A percentile compares a stretch with the other conserved stretches of the same genome.
Evolutionary conservation across 768 basidiomycete genomes (phyloP).

Genomic region (Lentinula aciculospora): DNA sequence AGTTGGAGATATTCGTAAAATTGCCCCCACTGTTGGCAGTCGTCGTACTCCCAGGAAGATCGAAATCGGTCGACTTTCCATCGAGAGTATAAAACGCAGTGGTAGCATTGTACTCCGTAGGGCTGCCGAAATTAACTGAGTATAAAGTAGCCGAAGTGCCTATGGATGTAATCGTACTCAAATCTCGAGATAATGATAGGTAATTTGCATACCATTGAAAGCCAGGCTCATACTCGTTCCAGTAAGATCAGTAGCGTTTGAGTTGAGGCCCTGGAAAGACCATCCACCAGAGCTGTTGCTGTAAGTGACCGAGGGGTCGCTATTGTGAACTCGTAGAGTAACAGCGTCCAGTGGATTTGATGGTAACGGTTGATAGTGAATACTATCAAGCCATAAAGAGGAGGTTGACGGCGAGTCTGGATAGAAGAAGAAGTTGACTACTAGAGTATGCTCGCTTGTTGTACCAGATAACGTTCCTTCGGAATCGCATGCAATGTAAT

Average conservation of each 20-base stretch:
- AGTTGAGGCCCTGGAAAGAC: neutral
- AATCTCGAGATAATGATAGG: neutral
- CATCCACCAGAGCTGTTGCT: conserved; percentile 4
- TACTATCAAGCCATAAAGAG: conserved; percentile 3
- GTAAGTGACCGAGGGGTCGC: conserved; percentile 3
- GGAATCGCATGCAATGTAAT: conserved; percentile 6
- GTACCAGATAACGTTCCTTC: neutral
- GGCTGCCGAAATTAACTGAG: neutral
- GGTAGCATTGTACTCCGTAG: neutral
- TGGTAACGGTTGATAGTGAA: conserved; percentile 2
- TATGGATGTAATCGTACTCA: neutral
- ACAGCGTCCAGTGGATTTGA: conserved; percentile 1
- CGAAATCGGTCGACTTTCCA: conserved; percentile 1
- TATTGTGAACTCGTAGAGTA: conserved; percentile 1
- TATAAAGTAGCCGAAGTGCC: neutral
- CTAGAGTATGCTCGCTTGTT: neutral
- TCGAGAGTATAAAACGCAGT: neutral
- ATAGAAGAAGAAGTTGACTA: neutral
- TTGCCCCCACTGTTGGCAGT: neutral
- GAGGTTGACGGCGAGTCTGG: neutral
- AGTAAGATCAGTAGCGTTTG: neutral
- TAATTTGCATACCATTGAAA: neutral
- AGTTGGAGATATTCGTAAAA: neutral
- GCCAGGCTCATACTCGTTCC: neutral
- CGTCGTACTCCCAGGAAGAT: neutral